Percentiles rank a stretch among this genome's conserved stretches.
phyloP scores from a whole-genome alignment of 768 basidiomycete genomes.

The Pleurotus platypus region DNA sequence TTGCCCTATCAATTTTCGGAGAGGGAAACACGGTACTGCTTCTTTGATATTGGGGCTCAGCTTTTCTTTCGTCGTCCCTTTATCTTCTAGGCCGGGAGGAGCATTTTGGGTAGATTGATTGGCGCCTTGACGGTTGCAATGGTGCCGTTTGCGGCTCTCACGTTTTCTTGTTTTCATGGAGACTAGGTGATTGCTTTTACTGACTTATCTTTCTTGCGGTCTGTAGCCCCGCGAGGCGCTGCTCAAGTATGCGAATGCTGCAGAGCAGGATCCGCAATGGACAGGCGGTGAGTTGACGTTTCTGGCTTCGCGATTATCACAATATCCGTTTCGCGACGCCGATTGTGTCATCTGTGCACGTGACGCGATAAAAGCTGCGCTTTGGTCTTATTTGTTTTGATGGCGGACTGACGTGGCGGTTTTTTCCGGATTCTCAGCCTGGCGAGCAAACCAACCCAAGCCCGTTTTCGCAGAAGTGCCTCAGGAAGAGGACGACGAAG shows the following conservation, averaged over 20 bases:
- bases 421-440: constrained; percentile 64
- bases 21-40: constrained; percentile 9
- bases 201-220: constrained; percentile 17
- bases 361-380: constrained; percentile 23
- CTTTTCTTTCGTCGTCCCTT: background rate
- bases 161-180: constrained; percentile 17
- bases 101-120: constrained; percentile 4
- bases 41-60: constrained; percentile 5
- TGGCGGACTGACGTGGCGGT: constrained; percentile 63
- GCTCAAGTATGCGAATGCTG: constrained; percentile 82
- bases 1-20: background rate
- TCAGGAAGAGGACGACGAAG: constrained; percentile 55
- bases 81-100: background rate
- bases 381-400: constrained; percentile 42
- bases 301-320: constrained; percentile 12
- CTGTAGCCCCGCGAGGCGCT: constrained; percentile 92
- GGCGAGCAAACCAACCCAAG: constrained; percentile 82
- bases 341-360: constrained; percentile 21
- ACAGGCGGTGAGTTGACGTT: constrained; percentile 63
- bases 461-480: constrained; percentile 74
- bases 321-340: constrained; percentile 9
- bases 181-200: background rate
- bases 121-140: constrained; percentile 11
- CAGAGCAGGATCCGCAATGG: constrained; percentile 80
- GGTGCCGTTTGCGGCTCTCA: constrained; percentile 14